Base-by-base conservation (phyloP, 257 asterid genomes). In the Catharanthus roseus region DNA sequence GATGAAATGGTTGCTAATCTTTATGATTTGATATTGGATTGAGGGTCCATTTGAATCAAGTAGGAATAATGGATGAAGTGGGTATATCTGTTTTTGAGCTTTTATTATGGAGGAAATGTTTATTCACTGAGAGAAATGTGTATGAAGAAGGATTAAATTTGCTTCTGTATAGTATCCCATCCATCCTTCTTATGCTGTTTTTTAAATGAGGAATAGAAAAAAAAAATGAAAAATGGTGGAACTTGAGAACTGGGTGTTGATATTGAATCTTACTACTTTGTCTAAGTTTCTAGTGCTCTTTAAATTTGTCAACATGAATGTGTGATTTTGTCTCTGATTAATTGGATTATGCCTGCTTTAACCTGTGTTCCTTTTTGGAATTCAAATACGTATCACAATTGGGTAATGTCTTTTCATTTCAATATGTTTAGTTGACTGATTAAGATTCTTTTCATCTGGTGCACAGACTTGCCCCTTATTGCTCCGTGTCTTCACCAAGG, bases 401-500 rank as follows among this genome's bases (percentile, higher is more conserved):
- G 44, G 26, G 33, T 13, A 67, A 45, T 76, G 10, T 23, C 60
- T 34, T 29, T 78, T 41, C 31, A 34, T 28, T 54, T 34, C 36
- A 61, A 57, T 57, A 12, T 23, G 38, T 63, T 54, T 75, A 16
- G 28, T 66, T 70, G 45, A 26, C 55, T 55, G 34, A 70, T 62
- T 78, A 10, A 63, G 49, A 42, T 60, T 33, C 34, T 47, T 70
- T 55, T 13, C 57, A 38, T 70, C 69, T 74, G 53, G 34, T 81
- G 66, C 19, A 65, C 92, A 89, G 97, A 87, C 88, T 58, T 89
- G 97, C 70, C 97, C 95, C 0, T 76, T 91, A 77, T 69, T 86
- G 82, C 95, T 92, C 67, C 92, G 97, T 63, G 96, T 92, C 71
- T 92, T 89, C 83, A 89, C 96, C 69, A 88, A 92, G 96, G 95